Evolutionary conservation across 305 asterid genomes (phyloP).

Genomic region (Fraxinus angustifolia): DNA sequence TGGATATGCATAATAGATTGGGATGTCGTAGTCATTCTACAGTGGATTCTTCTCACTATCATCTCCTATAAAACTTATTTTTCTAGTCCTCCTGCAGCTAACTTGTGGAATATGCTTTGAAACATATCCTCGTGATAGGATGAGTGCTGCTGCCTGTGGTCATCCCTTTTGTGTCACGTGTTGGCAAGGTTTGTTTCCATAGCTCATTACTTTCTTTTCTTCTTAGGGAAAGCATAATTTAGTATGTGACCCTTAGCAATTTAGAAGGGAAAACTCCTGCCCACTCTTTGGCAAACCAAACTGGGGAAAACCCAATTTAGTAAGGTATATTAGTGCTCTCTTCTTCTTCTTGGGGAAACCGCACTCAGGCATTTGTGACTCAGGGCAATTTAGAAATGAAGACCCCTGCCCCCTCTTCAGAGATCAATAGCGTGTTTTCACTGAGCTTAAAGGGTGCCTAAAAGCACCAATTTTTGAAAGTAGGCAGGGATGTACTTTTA

Average conservation of each 20-base stretch:
- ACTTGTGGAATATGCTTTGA: conserved; percentile 98
- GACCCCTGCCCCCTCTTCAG: background rate
- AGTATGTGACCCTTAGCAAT: background rate
- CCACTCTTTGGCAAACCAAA: background rate
- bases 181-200: conserved; percentile 70
- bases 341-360: background rate
- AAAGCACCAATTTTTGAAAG: background rate
- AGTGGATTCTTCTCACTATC: conserved; percentile 5
- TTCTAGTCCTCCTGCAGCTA: conserved; percentile 47
- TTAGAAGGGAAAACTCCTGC: background rate
- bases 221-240: background rate
- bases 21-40: conserved; percentile 7
- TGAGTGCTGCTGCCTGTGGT: conserved; percentile 81
- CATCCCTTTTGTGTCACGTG: conserved; percentile 85
- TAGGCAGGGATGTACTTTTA: background rate
- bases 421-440: background rate
- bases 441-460: background rate
- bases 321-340: background rate
- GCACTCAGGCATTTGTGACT: background rate
- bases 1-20: conserved; percentile 11
- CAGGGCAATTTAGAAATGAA: background rate
- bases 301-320: background rate
- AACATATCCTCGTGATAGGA: conserved; percentile 49
- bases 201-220: background rate
- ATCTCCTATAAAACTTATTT: conserved; percentile 19